Conservation (phyloP, 805 yeast species). For the Alloascoidea africana region DNA sequence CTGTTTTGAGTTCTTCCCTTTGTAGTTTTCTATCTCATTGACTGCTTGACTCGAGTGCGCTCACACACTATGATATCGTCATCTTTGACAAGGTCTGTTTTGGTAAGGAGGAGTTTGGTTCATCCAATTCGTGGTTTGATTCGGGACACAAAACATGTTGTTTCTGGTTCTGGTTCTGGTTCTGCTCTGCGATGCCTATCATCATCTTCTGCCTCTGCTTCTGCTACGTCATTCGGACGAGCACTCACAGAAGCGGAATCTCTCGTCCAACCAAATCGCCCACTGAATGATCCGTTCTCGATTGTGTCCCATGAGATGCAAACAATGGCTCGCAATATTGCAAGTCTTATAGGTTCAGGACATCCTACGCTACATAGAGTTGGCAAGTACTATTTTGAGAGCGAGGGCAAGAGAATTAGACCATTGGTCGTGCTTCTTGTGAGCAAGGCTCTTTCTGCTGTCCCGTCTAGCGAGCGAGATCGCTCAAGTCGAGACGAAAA, state of each 20-base stretch:
- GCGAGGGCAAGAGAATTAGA: conserved; percentile 90
- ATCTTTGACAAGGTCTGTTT: conserved; percentile 6
- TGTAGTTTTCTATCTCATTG: too few relatives aligned
- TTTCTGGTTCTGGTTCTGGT: too few relatives aligned
- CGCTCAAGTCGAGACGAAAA: conserved; percentile 38
- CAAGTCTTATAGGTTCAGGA: conserved; percentile 76
- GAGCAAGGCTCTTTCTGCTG: conserved; percentile 63
- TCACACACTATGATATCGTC: conserved; percentile 7
- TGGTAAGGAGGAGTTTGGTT: too few relatives aligned
- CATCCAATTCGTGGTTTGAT: too few relatives aligned
- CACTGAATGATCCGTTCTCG: conserved; percentile 72
- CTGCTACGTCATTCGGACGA: conserved; percentile 26
- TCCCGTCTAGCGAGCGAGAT: conserved; percentile 55
- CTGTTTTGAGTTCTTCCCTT: too few relatives aligned
- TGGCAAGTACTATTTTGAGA: conserved; percentile 88
- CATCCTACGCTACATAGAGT: conserved; percentile 89
- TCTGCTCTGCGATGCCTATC: too few relatives aligned
- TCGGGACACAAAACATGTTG: too few relatives aligned
- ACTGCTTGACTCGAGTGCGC: too few relatives aligned
- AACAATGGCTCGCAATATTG: conserved; percentile 73
- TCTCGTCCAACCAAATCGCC: conserved; percentile 44
- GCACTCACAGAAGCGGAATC: conserved; percentile 65
- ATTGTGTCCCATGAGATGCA: conserved; percentile 91
- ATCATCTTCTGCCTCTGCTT: too few relatives aligned
- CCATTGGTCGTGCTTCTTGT: conserved; percentile 79